A percentile compares a stretch with the other conserved stretches of the same genome.
These are phyloP conservation scores for Vaccinium darrowii DNA, from an alignment of 148 eudicot species.

Conservation along the genomic window DNA sequence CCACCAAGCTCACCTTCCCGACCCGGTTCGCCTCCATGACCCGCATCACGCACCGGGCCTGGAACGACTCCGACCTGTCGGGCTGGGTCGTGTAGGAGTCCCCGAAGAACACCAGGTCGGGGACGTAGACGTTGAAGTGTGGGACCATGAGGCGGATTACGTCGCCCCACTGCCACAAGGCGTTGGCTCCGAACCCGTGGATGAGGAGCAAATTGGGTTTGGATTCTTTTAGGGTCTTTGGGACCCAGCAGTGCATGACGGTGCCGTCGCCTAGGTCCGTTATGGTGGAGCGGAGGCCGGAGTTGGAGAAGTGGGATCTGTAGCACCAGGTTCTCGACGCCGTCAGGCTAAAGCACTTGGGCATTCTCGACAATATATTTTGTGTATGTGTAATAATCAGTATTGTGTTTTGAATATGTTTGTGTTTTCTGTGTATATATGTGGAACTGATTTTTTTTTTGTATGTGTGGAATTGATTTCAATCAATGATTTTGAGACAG, in stretches of 20 bases:
- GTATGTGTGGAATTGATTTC: not conserved
- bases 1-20: constrained; percentile 45
- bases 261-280: constrained; percentile 74
- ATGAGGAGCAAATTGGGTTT: constrained; percentile 61
- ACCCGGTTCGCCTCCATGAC: constrained; percentile 52
- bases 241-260: constrained; percentile 74
- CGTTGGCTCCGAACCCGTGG: constrained; percentile 84
- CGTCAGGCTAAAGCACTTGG: constrained; percentile 62
- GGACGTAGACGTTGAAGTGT: constrained; percentile 76
- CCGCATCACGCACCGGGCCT: constrained; percentile 68
- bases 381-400: too few species aligned
- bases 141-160: constrained; percentile 33
- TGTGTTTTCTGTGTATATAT: not conserved
- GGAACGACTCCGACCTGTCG: constrained; percentile 69
- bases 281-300: constrained; percentile 61
- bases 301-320: constrained; percentile 37
- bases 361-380: constrained; percentile 23
- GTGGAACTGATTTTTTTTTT: not conserved
- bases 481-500: not conserved
- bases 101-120: constrained; percentile 84
- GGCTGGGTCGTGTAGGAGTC: constrained; percentile 63
- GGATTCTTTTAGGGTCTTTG: constrained; percentile 42
- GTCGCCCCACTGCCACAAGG: constrained; percentile 74
- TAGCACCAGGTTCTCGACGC: constrained; percentile 43
- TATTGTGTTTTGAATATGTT: too few species aligned